These are phyloP conservation scores for Sphaerostilbella broomeana DNA, from an alignment of 2,329 filamentous ascomycete species.

Conservation along the genomic window DNA sequence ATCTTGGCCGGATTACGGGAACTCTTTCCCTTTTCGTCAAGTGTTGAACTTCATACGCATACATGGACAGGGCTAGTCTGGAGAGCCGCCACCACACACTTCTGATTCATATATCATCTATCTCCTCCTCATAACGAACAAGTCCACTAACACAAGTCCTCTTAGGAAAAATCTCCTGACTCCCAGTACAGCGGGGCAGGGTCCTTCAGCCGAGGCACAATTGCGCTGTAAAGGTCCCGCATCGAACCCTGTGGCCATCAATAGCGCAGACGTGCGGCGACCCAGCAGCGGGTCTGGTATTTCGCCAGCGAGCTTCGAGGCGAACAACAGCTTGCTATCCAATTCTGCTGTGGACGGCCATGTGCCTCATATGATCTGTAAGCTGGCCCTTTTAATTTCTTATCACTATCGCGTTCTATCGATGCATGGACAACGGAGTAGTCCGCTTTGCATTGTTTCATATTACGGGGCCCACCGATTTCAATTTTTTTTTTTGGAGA, in stretches of 20 bases:
- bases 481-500: conserved; percentile 13
- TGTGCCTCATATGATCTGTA: conserved; percentile 43
- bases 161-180: conserved; percentile 40
- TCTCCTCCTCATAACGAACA: background rate
- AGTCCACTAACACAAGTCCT: conserved; percentile 8
- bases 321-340: conserved; percentile 15
- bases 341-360: conserved; percentile 34
- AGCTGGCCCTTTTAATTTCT: conserved; percentile 26
- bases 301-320: conserved; percentile 26
- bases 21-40: too few species aligned
- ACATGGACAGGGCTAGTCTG: too few species aligned
- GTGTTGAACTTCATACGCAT: too few species aligned
- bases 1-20: too few species aligned
- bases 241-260: conserved; percentile 23
- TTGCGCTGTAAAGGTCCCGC: conserved; percentile 34
- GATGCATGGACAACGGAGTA: too few species aligned
- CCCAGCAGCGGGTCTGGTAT: conserved; percentile 31
- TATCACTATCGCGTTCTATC: background rate
- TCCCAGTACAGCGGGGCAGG: conserved; percentile 30
- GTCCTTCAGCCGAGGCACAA: conserved; percentile 39
- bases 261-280: conserved; percentile 32
- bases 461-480: conserved; percentile 4
- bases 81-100: background rate
- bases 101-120: background rate
- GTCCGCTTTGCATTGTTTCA: conserved; percentile 10